Evolutionary conservation across 2,329 filamentous ascomycete species (phyloP).

Genomic region (Penicillium sp.): DNA sequence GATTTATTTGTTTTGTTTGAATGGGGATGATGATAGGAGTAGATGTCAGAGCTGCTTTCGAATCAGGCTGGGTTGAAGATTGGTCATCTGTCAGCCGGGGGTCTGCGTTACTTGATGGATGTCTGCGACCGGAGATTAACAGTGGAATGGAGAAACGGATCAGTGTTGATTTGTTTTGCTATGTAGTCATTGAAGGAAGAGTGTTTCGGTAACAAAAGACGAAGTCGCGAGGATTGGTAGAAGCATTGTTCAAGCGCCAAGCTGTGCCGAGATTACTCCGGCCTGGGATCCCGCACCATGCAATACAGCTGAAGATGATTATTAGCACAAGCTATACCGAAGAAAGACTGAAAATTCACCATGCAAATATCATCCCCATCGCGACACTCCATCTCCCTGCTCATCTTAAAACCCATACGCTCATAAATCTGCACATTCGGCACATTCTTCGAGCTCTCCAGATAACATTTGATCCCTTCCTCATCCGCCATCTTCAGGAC

Average conservation of each 20-base stretch:
- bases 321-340: background rate
- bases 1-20: slow-evolving; percentile 2
- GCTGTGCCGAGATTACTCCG: slow-evolving; percentile 2
- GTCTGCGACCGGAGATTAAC: background rate
- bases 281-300: slow-evolving; percentile 25
- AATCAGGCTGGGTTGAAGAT: slow-evolving; percentile 11
- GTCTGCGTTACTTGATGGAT: background rate
- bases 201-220: background rate
- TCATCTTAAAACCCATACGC: slow-evolving; percentile 65
- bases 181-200: background rate
- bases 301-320: slow-evolving; percentile 23
- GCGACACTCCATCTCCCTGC: slow-evolving; percentile 64
- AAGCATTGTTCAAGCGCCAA: background rate
- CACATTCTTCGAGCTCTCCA: slow-evolving; percentile 66
- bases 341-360: slow-evolving; percentile 31
- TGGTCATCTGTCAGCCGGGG: slow-evolving; percentile 1
- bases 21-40: slow-evolving; percentile 7
- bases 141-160: background rate
- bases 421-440: slow-evolving; percentile 73
- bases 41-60: slow-evolving; percentile 11
- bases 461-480: slow-evolving; percentile 64
- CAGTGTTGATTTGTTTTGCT: background rate
- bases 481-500: slow-evolving; percentile 64
- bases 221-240: background rate
- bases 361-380: slow-evolving; percentile 59